Evolutionary conservation across 192 early-diverging fungal species (phyloP), one percentile per base, ranked within the genome.

Genomic region (Coemansia sp.): DNA sequence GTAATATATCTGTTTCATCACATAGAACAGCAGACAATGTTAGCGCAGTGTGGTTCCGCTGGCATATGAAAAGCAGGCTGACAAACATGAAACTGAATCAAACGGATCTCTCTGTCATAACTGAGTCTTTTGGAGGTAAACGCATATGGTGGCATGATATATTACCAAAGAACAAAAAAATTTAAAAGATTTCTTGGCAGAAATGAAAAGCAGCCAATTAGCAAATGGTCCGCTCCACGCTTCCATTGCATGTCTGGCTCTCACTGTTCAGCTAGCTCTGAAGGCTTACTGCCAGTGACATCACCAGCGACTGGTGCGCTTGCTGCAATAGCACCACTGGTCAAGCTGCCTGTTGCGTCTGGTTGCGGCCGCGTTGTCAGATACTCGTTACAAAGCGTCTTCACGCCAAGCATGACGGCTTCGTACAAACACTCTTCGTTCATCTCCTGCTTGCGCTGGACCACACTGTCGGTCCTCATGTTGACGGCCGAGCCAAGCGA

Each of bases 371-470:
- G 70, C 32, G 63, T 81, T 19, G 74, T 66, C 71, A 83, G 69
- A 46, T 84, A 84, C 74, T 84, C 81, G 70, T 79, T 77, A 48
- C 65, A 71, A 61, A 84, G 49, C 12, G 73, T 63, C 70, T 84
- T 78, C 32, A 84, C 74, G 11, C 72, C 77, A 58, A 84, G 75
- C 81, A 84, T 78, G 20, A 79, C 81, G 0, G 81, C 69, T 49
- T 84, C 81, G 57, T 72, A 72, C 61, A 84, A 55, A n/a, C 76
- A 84, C 63, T 79, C 81, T 54, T 84, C 81, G 63, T 79, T 84
- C 74, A 84, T 79, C 65, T 78, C 69, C 65, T 79, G 74, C 59
- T 41, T 67, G 62, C 76, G 81, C 61, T 78, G 76, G 59, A 74
- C 70, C 5, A 58, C 70, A 62, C 68, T 70, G 70, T 84, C 77